Evolutionary conservation across 2,329 filamentous ascomycete genomes (phyloP), one percentile per base, ranked within the genome.

Genomic region (Fusarium burgessii): DNA sequence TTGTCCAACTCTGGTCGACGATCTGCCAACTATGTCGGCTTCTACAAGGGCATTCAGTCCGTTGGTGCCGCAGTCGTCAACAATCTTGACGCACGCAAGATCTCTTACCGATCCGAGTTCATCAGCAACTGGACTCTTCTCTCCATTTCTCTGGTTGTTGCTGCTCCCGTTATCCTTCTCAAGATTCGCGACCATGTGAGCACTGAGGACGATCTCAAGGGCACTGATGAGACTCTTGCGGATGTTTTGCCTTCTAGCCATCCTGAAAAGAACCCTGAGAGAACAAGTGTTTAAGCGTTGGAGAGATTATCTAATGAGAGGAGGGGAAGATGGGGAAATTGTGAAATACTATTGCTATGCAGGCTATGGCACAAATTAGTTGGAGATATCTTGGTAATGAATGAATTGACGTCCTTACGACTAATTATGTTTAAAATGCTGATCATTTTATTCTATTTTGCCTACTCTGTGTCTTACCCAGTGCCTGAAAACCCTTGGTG

Each of bases 1-100:
- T 86, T 98, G 45, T 95, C 93, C 78, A 98, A 98, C 88, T 97
- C 95, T 70, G 90, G 93, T 66, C 93, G 95, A 80, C 95, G 94
- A 81, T 89, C 95, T 32, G 95, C 95, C 83, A 97, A 98, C 85
- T 92, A 95, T 77, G 92, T 94, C 43, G 95, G 93, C 93, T 94
- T 93, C 83, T 94, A 94, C 85, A 94, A 94, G 81, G 91, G 91
- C 18, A 92, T 94, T 52, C 92, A 95, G 79, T 93, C 91, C 18
- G 91, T 90, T 8, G 92, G 92, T 74, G 87, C 89, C 2, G 92
- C 91, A 27, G 88, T 82, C 7, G 76, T 77, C 51, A 81, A 77
- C 52, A 75, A 77, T 8, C 74, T 82, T 23, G 81, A 83, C 56
- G 76, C 74, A 20, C 76, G 76, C 23, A 78, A 80, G 62, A 73